phyloP scores from a whole-genome alignment of 148 eudicot genomes.

The Rhododendron vialii region DNA sequence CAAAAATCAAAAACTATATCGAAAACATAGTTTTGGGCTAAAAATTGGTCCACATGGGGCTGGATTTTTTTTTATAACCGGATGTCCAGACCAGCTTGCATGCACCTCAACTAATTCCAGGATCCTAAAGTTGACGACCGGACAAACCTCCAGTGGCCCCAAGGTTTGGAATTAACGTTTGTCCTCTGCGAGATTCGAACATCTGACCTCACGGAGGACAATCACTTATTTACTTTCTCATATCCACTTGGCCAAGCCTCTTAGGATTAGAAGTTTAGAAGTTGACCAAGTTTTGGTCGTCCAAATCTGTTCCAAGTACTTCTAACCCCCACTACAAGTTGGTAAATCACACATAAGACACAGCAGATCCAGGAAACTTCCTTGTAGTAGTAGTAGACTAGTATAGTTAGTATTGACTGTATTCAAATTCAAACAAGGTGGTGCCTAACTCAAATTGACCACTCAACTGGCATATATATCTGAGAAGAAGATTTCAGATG shows the following conservation, averaged over 20 bases:
- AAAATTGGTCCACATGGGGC: background rate
- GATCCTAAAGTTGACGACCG: background rate
- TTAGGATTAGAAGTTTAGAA: too few relatives aligned
- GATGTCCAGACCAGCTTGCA: background rate
- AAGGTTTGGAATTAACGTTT: too few relatives aligned
- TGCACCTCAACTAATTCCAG: background rate
- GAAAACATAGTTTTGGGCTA: background rate
- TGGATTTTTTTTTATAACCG: background rate
- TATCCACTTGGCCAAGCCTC: too few relatives aligned
- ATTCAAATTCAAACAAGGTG: background rate
- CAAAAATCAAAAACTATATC: background rate
- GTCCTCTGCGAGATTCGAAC: too few relatives aligned
- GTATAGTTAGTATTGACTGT: background rate
- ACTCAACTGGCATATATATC: background rate
- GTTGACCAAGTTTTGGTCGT: too few relatives aligned
- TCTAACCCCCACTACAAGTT: background rate
- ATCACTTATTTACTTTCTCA: too few relatives aligned
- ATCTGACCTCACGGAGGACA: too few relatives aligned
- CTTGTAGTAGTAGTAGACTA: background rate
- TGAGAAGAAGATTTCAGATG: background rate
- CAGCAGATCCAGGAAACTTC: background rate
- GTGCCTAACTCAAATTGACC: slow-evolving; percentile 8
- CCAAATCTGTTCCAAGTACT: too few relatives aligned
- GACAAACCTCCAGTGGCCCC: background rate
- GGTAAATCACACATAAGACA: background rate